Base-by-base conservation (phyloP, 768 basidiomycete species). In the Rhizopogon rudus region DNA sequence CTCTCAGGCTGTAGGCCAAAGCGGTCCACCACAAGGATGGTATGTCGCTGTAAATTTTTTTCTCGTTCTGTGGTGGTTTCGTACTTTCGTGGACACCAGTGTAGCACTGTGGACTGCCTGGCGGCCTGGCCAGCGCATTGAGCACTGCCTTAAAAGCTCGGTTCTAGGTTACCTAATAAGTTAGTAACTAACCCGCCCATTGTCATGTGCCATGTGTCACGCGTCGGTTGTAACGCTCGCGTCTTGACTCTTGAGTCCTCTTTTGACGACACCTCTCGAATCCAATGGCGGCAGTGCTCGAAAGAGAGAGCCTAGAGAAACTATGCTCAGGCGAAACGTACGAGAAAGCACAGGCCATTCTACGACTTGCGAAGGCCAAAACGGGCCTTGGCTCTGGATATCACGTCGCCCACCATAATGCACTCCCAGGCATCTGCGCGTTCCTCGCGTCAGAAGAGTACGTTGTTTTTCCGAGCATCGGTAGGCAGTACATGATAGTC, bases 371-470 rank as follows among this genome's bases (percentile, higher is more conserved):
- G 1, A 56, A 40, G 25, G 56, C 61, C 49, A 66, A 51, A 29
- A 72, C 67, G 14, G 58, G 65, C 44, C 61, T 51, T 14, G 71
- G 69, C 10, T 60, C 69, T 13, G 69, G 66, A 1, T 71, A 65
- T 46, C 29, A 42, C 29, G 49, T 58, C 20, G 57, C 66, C 33
- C 67, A 55, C 44, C 37, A 62, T 3, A 57, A 53, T 40, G 63
- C 61, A 12, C 58, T 71, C 12, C 66, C 67, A 4, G 62, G 67
- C 7, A 44, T 69, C 33, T 72, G 66, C 55, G 69, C 69, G 22
- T 66, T 66, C 50, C 53, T 71, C 2, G 69, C 69, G 13, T 71
- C 69, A 12, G 62, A 71, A 61, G 61, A 60, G 69, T 71, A 52
- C 59, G 69, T 51, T 14, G 44, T 48, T 28, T 37, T 25, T 8